Base-by-base conservation (phyloP, 2,329 filamentous ascomycete genomes). In the Beauveria pseudobassiana region DNA sequence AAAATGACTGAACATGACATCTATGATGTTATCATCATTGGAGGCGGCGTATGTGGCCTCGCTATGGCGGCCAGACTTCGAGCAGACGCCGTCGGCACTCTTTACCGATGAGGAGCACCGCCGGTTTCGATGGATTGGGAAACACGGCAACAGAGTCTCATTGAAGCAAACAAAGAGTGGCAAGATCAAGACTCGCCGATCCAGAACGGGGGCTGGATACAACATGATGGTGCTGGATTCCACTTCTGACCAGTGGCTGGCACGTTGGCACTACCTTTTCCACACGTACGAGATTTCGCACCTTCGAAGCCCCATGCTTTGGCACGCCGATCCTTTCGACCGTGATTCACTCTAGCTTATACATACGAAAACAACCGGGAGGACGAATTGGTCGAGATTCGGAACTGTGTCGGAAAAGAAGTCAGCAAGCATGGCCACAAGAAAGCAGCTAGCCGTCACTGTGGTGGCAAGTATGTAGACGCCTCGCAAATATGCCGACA, bases 41-140 rank as follows among this genome's bases (percentile, higher is more conserved):
- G 90, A 9, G 88, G 86, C 7, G 90, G 90, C 0, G 89, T 90
- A 4, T 89, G 86, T 65, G 89, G 89, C 5, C 84, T 93, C 3
- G 88, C 88, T 5, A 83, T 89, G 6, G 88, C 90, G 9, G 85
- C 89, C 1, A 82, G 90, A 4, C 80, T 93, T 1, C 81, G 83
- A 93, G 73, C 79, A 82, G 60, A 89, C 88, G 0, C 90, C 90
- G 0, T 90, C 87, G 0, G 89, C 90, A 1, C 84, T 92, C 58
- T 93, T 93, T 74, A 93, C 90, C 0, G 89, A 93, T 69, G 88
- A 90, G 66, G 90, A 93, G 69, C 89, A 93, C 68, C 85, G 87
- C 48, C 81, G 90, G n/a, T 93, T 90, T 70, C 85, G 90, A 72
- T 92, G 89, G 87, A 87, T 91, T 62, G 81, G 80, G 62, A 87